Evolutionary conservation across 371 early-diverging fungal genomes (phyloP).

Genomic region (Mucor sp.): DNA sequence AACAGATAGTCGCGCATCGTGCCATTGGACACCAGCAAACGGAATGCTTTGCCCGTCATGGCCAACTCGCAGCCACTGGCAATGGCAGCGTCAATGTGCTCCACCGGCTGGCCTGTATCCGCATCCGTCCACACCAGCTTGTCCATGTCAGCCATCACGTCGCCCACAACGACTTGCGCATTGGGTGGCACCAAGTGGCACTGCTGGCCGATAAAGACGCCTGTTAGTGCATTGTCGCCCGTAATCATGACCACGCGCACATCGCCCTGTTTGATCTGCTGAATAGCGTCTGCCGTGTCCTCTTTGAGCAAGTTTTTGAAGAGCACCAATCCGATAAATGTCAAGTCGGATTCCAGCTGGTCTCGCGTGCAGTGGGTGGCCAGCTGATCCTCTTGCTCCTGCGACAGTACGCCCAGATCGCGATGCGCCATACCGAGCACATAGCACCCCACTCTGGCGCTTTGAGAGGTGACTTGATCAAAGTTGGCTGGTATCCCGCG

Average conservation of each 20-base stretch:
- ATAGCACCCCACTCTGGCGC: constrained; percentile 75
- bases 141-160: constrained; percentile 82
- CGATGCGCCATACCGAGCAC: constrained; percentile 73
- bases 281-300: constrained; percentile 70
- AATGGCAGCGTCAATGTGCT: constrained; percentile 9
- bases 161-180: constrained; percentile 60
- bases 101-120: constrained; percentile 17
- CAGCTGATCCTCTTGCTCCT: constrained; percentile 27
- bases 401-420: constrained; percentile 45
- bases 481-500: constrained; percentile 58
- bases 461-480: constrained; percentile 44
- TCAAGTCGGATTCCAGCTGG: constrained; percentile 61
- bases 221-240: constrained; percentile 89
- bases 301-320: constrained; percentile 84
- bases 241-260: constrained; percentile 88
- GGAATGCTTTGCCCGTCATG: constrained; percentile 69
- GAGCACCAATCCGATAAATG: constrained; percentile 69
- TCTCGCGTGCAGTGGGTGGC: constrained; percentile 46
- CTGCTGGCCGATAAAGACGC: constrained; percentile 64
- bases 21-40: constrained; percentile 30
- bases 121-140: constrained; percentile 33
- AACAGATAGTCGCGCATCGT: constrained; percentile 45
- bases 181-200: constrained; percentile 32
- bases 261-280: constrained; percentile 73
- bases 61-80: constrained; percentile 54